Evolutionary conservation across 768 basidiomycete species (phyloP), one percentile per base, ranked within the genome.

Genomic region (Boletellus emodensis): DNA sequence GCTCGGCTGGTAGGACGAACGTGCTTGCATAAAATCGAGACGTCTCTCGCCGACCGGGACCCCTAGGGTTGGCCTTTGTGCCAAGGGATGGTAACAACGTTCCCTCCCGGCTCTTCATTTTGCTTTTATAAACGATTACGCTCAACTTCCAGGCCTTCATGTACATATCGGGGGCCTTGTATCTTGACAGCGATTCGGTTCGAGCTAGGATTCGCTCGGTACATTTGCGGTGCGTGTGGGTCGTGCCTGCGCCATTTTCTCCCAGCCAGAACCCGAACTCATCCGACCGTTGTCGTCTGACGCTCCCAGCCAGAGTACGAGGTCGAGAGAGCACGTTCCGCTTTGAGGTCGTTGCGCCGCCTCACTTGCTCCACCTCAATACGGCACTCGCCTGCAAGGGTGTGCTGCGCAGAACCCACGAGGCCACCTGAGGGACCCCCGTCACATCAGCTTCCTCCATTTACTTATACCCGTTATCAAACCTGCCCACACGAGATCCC

Each of bases 11-110:
- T 44, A 54, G 14, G 67, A 63, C 66, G 66, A 67, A 67, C 66
- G 66, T 68, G 66, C 58, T 36, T 70, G 68, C 66, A 68, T 69
- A 60, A 55, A 60, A 52, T 46, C 53, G 47, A 50, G 42, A 20
- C 30, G 30, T 10, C 30, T 9, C 11, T 9, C 30, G 30, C 7
- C 30, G 30, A 9, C 30, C 30, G 30, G 30, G 30, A 30, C 30
- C 30, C 30, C 30, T 9, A 30, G 30, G 30, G 30, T 30, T 30
- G 30, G 30, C 30, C 30, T 30, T 7, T 30, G 30, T 8, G 30
- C 30, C 51, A 56, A 18, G 55, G 57, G 41, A 52, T 22, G 15
- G 51, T 30, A 7, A 30, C 30, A 30, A 30, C 30, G 49, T 22
- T 36, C 48, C 24, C 26, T 34, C 37, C 37, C 46, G 53, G 39